Conservation (phyloP, 305 asterid genomes). For the Euphrasia arctica region DNA sequence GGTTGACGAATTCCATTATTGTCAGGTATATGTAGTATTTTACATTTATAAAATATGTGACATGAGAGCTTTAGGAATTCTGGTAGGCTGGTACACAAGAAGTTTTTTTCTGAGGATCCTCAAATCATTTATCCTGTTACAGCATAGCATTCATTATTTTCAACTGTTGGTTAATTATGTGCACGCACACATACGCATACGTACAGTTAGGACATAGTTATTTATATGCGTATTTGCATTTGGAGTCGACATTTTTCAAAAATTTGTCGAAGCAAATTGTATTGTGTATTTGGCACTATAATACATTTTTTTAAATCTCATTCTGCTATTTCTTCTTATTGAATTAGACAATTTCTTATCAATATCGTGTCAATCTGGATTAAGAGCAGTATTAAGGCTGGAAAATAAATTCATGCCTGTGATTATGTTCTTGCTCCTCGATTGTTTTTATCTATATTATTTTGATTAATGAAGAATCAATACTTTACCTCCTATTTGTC, state of each 20-base stretch:
- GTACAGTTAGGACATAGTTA: conserved; percentile 3
- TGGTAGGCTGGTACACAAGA: conserved; percentile 8
- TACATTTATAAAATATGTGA: conserved; percentile 19
- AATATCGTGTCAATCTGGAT: not conserved
- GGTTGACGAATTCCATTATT: conserved; percentile 55
- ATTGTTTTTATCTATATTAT: not conserved
- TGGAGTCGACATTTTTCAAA: not conserved
- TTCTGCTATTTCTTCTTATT: not conserved
- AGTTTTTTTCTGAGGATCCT: conserved; percentile 17
- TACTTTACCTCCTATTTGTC: conserved; percentile 10
- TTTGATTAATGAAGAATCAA: conserved; percentile 13
- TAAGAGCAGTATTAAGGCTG: conserved; percentile 3
- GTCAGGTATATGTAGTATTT: conserved; percentile 53
- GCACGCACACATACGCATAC: conserved; percentile 14
- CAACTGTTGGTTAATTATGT: conserved; percentile 7
- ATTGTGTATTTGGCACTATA: conserved; percentile 3
- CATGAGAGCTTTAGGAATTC: conserved; percentile 20
- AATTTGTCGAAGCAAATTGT: not conserved
- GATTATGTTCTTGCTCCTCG: conserved; percentile 17
- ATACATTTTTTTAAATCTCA: not conserved
- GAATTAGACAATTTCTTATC: conserved; percentile 9
- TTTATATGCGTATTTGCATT: not conserved
- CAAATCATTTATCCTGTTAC: conserved; percentile 10
- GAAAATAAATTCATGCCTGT: conserved; percentile 12
- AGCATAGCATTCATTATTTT: conserved; percentile 9